Base-by-base conservation (phyloP, 1,284 basidiomycete genomes). In the Microbotryomycetes sp. region DNA sequence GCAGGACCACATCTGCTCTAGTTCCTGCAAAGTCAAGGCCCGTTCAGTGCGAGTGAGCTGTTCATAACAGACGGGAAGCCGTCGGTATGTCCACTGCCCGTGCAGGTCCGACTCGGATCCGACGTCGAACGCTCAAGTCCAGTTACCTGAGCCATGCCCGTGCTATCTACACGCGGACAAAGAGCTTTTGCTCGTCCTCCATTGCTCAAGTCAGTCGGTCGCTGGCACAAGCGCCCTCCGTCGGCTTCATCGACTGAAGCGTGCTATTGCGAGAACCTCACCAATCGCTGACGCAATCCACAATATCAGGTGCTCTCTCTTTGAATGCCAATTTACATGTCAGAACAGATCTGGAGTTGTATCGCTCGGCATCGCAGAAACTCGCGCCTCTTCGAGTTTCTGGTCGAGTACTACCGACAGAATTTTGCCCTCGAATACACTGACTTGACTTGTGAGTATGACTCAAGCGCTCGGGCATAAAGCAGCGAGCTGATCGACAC, bases 291-390 rank as follows among this genome's bases (percentile, higher is more conserved):
- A n/a, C n/a, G n/a, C n/a, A n/a, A n/a, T n/a, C n/a, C n/a, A n/a
- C n/a, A n/a, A n/a, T 18, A 41, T 11, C 35, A 41, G 55, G 16
- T 69, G 67, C 52, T 57, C 65, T 7, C 57, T 69, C 3, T 69
- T 69, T 54, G 65, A 66, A 47, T 56, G 55, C 51, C 56, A 56
- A 45, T 61, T 64, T 60, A 53, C 48, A 31, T 46, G 62, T 1
- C 56, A 56, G 31, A 53, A 57, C 15, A 77, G 75, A 61, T 75
- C 76, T 1, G 65, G 70, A 15, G 77, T 76, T 3, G 76, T 77
- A 73, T 77, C n/a, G 4, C 67, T 77, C 16, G 76, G 77, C n/a
- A 75, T 77, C 2, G 76, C 77, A 1, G 77, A 78, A 66, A 78
- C 68, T 68, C 66, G 6, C 59, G 66, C n/a, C 58, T 67, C 65